Evolutionary conservation across 371 early-diverging fungal genomes (phyloP).

Genomic region (Mucor velutinosus): DNA sequence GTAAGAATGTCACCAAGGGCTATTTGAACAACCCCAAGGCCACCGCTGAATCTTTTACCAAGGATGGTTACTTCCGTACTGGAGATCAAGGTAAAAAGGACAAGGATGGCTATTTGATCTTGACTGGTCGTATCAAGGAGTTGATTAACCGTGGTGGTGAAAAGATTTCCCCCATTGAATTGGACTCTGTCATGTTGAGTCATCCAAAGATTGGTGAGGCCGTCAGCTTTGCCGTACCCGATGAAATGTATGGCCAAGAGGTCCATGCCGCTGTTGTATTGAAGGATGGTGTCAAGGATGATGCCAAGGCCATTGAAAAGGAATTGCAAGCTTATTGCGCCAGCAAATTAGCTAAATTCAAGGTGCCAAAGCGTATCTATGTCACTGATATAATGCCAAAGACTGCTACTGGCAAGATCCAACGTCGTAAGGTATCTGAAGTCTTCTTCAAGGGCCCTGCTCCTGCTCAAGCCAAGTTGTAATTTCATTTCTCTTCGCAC

Average conservation of each 20-base stretch:
- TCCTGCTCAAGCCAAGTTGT: conserved; percentile 48
- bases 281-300: conserved; percentile 24
- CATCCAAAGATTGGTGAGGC: conserved; percentile 78
- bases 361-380: conserved; percentile 77
- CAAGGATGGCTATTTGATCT: conserved; percentile 68
- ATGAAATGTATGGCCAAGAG: conserved; percentile 82
- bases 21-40: conserved; percentile 85
- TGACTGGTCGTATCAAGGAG: conserved; percentile 84
- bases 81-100: conserved; percentile 82
- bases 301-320: conserved; percentile 36
- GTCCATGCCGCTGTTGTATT: conserved; percentile 79
- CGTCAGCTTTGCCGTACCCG: conserved; percentile 75
- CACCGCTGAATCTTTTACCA: conserved; percentile 68
- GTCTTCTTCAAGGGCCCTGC: conserved; percentile 45
- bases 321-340: conserved; percentile 53
- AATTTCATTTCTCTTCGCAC: not conserved
- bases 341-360: conserved; percentile 73
- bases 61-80: conserved; percentile 75
- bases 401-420: conserved; percentile 79
- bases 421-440: conserved; percentile 58
- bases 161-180: conserved; percentile 81
- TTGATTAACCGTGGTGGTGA: conserved; percentile 83
- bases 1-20: conserved; percentile 76
- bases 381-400: conserved; percentile 73
- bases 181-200: conserved; percentile 77